Evolutionary conservation across 176 grass and related monocot genomes (phyloP).

Genomic region (Urochloa ruziziensis): DNA sequence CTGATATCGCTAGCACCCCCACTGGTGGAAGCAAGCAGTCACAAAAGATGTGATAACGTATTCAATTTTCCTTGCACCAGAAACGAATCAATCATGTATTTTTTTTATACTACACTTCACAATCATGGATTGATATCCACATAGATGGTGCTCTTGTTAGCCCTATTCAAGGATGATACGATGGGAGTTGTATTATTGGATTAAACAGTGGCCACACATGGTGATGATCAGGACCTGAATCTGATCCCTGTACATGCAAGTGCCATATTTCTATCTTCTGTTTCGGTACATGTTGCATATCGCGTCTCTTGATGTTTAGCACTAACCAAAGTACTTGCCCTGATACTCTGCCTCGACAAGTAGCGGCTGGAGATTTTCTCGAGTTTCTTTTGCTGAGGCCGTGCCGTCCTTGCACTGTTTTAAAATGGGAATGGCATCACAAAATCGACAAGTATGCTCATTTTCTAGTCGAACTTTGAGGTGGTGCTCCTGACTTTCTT

Average conservation of each 20-base stretch:
- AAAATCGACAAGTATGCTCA: background rate
- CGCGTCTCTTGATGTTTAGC: background rate
- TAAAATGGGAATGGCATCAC: background rate
- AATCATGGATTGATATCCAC: no score
- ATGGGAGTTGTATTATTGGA: background rate
- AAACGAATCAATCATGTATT: background rate
- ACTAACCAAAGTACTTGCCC: background rate
- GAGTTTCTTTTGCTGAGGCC: background rate
- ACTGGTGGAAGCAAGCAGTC: background rate
- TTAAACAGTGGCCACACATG: background rate
- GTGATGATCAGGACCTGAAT: constrained; percentile 26
- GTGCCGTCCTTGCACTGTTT: background rate
- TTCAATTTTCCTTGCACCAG: background rate
- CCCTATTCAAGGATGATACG: background rate
- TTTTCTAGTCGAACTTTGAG: background rate
- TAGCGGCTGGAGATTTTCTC: background rate
- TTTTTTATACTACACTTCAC: no score
- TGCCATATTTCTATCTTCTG: background rate
- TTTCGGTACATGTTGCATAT: background rate
- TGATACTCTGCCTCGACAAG: background rate
- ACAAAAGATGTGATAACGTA: background rate
- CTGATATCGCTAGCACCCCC: background rate
- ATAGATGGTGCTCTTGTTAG: background rate
- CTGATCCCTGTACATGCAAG: background rate
- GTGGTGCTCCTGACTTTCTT: background rate